Evolutionary conservation across 352 stramenopile genomes (phyloP).

Genomic region (Lagenidium giganteum): DNA sequence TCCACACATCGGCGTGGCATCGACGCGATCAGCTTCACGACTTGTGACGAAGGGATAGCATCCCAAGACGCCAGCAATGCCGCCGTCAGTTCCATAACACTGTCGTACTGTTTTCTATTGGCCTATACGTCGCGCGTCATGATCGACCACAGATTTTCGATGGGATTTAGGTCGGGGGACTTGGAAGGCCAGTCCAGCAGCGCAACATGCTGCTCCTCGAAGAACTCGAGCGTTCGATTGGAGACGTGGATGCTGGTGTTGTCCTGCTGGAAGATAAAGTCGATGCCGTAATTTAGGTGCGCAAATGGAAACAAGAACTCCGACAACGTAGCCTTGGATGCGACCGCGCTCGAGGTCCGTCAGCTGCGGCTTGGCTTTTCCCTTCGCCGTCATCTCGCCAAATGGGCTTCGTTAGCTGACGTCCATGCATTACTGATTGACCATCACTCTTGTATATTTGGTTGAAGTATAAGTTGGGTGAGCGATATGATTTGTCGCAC

Average conservation of each 20-base stretch:
- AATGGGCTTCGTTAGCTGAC: too few species aligned
- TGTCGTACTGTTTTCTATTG: conserved; percentile 4
- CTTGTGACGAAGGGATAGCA: not conserved
- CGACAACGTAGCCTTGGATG: too few species aligned
- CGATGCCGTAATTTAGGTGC: not conserved
- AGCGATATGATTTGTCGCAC: too few species aligned
- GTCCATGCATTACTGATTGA: too few species aligned
- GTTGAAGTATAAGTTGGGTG: too few species aligned
- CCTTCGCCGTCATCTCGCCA: too few species aligned
- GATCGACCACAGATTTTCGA: conserved; percentile 6
- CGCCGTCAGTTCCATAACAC: not conserved
- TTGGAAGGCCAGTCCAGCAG: conserved; percentile 3
- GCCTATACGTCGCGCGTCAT: not conserved
- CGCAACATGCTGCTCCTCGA: not conserved
- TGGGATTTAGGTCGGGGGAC: conserved; percentile 6
- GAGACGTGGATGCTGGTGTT: conserved; percentile 7
- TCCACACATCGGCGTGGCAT: conserved; percentile 8
- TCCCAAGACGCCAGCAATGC: too few species aligned
- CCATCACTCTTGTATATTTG: too few species aligned
- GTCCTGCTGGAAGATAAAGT: conserved; percentile 11
- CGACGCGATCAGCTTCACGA: not conserved
- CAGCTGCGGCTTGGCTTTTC: too few species aligned
- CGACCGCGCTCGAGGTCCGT: too few species aligned
- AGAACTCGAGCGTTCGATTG: conserved; percentile 3
- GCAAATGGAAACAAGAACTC: conserved; percentile 10